Evolutionary conservation across 2,329 filamentous ascomycete genomes (phyloP).

Genomic region (Thermothelomyces thermophilus): DNA sequence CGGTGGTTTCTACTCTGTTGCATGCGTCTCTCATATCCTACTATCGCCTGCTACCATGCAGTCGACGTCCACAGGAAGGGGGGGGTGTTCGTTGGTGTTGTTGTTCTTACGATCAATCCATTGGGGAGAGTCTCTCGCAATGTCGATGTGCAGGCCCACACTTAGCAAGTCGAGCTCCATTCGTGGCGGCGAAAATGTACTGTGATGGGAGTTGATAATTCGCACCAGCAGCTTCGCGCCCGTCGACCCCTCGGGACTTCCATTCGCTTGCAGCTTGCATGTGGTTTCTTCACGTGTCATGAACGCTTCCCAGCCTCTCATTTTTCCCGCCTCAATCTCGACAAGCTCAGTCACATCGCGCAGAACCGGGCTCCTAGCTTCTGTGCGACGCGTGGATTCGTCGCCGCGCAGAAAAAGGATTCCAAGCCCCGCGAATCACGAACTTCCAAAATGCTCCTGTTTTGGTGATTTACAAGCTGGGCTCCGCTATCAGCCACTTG

Average conservation of each 20-base stretch:
- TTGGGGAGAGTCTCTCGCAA: background rate
- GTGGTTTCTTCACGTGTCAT: conserved; percentile 14
- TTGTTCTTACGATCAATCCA: conserved; percentile 1
- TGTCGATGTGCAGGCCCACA: background rate
- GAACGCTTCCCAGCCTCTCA: conserved; percentile 23
- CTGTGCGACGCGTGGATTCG: conserved; percentile 12
- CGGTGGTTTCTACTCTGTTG: background rate
- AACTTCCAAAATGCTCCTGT: conserved; percentile 1
- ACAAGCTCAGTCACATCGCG: conserved; percentile 17
- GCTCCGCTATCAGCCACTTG: background rate
- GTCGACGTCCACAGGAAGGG: no score
- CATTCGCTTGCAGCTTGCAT: conserved; percentile 16
- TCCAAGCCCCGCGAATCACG: conserved; percentile 15
- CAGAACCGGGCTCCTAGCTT: conserved; percentile 7
- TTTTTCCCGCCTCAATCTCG: conserved; percentile 20
- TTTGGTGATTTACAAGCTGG: conserved; percentile 6
- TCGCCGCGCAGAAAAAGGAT: conserved; percentile 5
- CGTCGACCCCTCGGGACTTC: background rate
- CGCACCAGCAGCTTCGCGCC: background rate
- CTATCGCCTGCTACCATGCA: no score
- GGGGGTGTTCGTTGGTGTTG: no score
- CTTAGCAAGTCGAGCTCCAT: background rate
- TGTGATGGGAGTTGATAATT: background rate
- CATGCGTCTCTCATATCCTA: background rate
- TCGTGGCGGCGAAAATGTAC: no score